Evolutionary conservation across 1,284 basidiomycete species (phyloP).

Genomic region (Peniophora sp.): DNA sequence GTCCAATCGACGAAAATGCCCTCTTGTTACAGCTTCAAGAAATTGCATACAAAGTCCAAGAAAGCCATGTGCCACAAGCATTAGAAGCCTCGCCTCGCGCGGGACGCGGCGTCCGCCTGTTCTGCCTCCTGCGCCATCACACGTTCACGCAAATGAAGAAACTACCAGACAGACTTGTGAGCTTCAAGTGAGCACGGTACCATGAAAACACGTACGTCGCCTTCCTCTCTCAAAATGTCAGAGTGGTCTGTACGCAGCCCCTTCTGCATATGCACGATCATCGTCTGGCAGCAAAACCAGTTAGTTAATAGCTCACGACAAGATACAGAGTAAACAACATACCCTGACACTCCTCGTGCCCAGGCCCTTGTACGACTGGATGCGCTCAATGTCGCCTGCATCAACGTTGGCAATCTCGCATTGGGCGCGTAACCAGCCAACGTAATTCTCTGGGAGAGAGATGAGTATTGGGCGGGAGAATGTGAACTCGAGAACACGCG

Average conservation of each 20-base stretch:
- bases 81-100: too few species aligned
- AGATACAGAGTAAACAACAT: background rate
- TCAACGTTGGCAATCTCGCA: slow-evolving; percentile 39
- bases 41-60: too few species aligned
- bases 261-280: slow-evolving; percentile 61
- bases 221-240: slow-evolving; percentile 42
- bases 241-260: slow-evolving; percentile 38
- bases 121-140: background rate
- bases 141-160: background rate
- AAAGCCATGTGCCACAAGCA: too few species aligned
- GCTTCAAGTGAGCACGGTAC: background rate
- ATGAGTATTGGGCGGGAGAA: too few species aligned
- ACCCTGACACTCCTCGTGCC: slow-evolving; percentile 44
- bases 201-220: slow-evolving; percentile 30
- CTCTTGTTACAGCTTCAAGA: too few species aligned
- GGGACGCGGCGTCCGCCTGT: background rate
- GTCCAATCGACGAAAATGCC: too few species aligned
- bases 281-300: slow-evolving; percentile 26
- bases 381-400: slow-evolving; percentile 47
- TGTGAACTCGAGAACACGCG: too few species aligned
- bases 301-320: background rate
- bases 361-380: slow-evolving; percentile 43
- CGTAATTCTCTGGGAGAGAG: slow-evolving; percentile 40
- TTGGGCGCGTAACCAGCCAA: slow-evolving; percentile 55
- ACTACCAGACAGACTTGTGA: background rate